A percentile compares a stretch with the other conserved stretches of the same genome.
Evolutionary conservation across 169 alveolate genomes (phyloP).

Genomic region (Plasmodium knowlesi): DNA sequence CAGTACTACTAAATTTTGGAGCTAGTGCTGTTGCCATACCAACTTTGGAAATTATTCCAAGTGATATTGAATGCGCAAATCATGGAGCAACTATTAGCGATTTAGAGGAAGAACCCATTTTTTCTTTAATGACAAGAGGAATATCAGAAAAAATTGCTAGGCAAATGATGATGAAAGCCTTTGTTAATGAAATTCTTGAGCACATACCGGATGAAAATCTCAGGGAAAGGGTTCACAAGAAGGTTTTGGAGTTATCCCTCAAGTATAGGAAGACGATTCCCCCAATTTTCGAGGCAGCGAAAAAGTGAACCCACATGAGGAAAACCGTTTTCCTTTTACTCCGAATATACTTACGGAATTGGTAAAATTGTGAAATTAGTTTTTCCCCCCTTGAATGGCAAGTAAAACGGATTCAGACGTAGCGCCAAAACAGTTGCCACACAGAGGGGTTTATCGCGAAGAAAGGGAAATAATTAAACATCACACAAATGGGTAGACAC

Average conservation of each 20-base stretch:
- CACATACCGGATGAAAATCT: conserved; percentile 69
- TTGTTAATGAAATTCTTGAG: conserved; percentile 67
- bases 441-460: not conserved
- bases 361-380: not conserved
- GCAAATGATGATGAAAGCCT: conserved; percentile 77
- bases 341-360: not conserved
- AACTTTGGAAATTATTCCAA: conserved; percentile 80
- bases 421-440: not conserved
- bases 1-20: conserved; percentile 77
- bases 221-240: conserved; percentile 28
- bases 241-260: conserved; percentile 36
- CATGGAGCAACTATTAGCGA: conserved; percentile 83
- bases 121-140: conserved; percentile 79
- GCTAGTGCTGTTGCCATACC: conserved; percentile 81
- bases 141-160: conserved; percentile 64
- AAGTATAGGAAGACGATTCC: conserved; percentile 9
- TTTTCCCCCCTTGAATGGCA: not conserved
- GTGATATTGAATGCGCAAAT: conserved; percentile 77
- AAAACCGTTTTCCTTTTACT: not conserved
- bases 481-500: not conserved
- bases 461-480: not conserved
- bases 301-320: not conserved
- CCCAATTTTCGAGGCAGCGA: not conserved
- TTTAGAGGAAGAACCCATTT: conserved; percentile 80
- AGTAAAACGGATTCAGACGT: not conserved